Percentiles rank a stretch among this genome's conserved stretches.
Conservation (phyloP, 1,284 basidiomycete species). For the Phellopilus nigrolimitatus region DNA sequence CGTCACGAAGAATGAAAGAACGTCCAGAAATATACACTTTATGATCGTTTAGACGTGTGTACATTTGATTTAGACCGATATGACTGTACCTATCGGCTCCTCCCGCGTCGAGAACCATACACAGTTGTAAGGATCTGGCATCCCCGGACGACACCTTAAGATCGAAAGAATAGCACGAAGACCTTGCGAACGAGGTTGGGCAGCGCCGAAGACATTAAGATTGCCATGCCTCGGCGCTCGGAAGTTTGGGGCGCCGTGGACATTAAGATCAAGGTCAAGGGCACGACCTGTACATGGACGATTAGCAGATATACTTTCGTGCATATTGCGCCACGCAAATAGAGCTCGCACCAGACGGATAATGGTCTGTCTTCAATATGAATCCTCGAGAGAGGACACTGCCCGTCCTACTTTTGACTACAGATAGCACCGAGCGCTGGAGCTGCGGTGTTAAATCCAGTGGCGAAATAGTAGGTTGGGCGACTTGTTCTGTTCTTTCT, state of each 20-base stretch:
- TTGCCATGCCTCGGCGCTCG: constrained; percentile 72
- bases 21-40: constrained; percentile 88
- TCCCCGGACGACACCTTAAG: constrained; percentile 72
- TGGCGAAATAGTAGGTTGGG: constrained; percentile 9
- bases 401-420: constrained; percentile 85
- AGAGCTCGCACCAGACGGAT: constrained; percentile 63
- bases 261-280: constrained; percentile 85
- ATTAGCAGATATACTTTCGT: neutral
- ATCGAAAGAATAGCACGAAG: constrained; percentile 89
- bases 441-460: constrained; percentile 59
- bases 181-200: constrained; percentile 93
- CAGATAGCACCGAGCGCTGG: constrained; percentile 58
- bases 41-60: constrained; percentile 24
- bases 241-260: constrained; percentile 96
- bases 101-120: constrained; percentile 85
- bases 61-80: neutral
- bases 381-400: constrained; percentile 88
- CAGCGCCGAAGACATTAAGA: constrained; percentile 88
- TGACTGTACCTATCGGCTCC: constrained; percentile 66
- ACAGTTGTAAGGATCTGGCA: constrained; percentile 58
- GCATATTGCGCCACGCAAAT: constrained; percentile 10
- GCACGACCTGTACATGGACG: constrained; percentile 58
- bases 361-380: constrained; percentile 92
- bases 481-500: constrained; percentile 5
- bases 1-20: constrained; percentile 95